phyloP scores from a whole-genome alignment of 2,329 filamentous ascomycete species.

The Fusarium anguioides region DNA sequence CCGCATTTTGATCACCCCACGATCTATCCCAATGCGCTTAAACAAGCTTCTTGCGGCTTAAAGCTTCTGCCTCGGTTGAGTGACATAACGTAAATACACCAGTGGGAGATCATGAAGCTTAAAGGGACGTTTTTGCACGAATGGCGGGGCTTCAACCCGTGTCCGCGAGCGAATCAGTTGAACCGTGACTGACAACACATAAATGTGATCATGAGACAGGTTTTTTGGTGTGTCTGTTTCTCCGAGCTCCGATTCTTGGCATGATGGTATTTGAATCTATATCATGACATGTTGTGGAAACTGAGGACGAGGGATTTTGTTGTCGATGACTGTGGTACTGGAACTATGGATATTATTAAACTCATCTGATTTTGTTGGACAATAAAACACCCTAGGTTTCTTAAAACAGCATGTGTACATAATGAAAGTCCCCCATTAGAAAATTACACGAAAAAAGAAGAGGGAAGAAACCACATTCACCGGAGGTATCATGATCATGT shows the following conservation, averaged over 20 bases:
- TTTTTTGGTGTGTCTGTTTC: neutral
- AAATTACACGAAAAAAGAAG: too few relatives aligned
- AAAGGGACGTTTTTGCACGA: constrained; percentile 35
- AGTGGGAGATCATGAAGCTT: constrained; percentile 10
- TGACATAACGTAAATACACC: neutral
- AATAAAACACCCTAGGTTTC: neutral
- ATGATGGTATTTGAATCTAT: neutral
- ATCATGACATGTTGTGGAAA: neutral
- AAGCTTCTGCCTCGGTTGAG: constrained; percentile 25
- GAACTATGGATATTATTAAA: too few relatives aligned
- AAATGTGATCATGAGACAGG: neutral
- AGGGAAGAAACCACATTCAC: too few relatives aligned
- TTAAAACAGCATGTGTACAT: neutral
- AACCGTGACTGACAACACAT: neutral
- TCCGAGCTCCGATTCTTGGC: neutral
- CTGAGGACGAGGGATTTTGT: neutral
- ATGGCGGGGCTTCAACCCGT: constrained; percentile 17
- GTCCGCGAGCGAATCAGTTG: constrained; percentile 4
- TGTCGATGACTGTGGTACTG: too few relatives aligned
- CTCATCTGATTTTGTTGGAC: neutral
- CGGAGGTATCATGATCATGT: too few relatives aligned
- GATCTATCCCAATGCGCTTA: constrained; percentile 17
- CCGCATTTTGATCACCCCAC: constrained; percentile 32
- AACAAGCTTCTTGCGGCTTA: constrained; percentile 12
- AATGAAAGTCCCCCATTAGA: too few relatives aligned